Percentiles rank a stretch among this genome's conserved stretches.
Conservation (phyloP, 2,329 filamentous ascomycete species). For the Claviceps digitariae region DNA sequence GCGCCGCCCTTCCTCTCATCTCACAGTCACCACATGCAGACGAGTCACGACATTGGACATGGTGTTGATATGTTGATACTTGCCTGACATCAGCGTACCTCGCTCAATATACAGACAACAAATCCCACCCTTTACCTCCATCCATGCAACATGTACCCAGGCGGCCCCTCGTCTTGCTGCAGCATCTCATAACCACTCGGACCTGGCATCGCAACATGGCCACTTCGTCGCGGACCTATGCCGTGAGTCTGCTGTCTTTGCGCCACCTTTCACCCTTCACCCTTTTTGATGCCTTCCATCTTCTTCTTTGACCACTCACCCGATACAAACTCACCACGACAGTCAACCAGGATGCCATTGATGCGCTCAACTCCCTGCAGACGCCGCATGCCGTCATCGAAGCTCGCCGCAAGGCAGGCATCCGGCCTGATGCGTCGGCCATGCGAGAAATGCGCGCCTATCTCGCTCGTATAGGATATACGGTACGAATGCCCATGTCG, state of each 20-base stretch:
- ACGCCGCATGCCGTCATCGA: conserved; percentile 74
- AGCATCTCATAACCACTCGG: conserved; percentile 9
- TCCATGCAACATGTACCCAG: conserved; percentile 13
- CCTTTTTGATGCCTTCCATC: not conserved
- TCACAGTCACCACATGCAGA: too few relatives aligned
- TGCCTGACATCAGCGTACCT: too few relatives aligned
- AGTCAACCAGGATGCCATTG: conserved; percentile 59
- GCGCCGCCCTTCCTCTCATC: too few relatives aligned
- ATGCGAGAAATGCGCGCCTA: conserved; percentile 72
- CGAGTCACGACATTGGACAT: too few relatives aligned
- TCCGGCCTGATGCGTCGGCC: conserved; percentile 53
- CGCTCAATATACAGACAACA: not conserved
- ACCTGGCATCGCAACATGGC: conserved; percentile 15
- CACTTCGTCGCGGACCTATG: conserved; percentile 19
- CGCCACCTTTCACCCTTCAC: not conserved
- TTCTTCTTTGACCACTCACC: not conserved
- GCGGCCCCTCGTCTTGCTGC: conserved; percentile 13
- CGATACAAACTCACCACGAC: not conserved
- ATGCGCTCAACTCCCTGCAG: conserved; percentile 79
- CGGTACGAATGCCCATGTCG: conserved; percentile 24
- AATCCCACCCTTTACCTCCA: not conserved
- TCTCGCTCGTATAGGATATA: conserved; percentile 64
- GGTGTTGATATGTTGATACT: too few relatives aligned
- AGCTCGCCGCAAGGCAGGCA: conserved; percentile 60
- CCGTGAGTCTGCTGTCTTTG: conserved; percentile 13